Base-by-base conservation (phyloP, 441 rosid species). In the Melastoma candidum region DNA sequence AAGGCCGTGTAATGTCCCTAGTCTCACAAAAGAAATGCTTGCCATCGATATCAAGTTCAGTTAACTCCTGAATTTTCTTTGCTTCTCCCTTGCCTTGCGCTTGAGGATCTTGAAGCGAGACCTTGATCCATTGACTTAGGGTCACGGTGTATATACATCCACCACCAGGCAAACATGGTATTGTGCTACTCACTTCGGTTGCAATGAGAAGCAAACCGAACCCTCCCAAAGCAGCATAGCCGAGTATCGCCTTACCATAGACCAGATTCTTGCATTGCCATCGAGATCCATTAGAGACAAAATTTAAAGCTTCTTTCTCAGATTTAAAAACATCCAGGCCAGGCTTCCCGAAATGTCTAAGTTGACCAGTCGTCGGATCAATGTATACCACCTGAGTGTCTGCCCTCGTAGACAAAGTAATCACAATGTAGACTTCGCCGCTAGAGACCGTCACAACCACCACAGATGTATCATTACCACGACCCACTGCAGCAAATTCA, bases 21-120 rank as follows among this genome's bases (percentile, higher is more conserved):
- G 83, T 81, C 78, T 89, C 95, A 41, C 97, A 89, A 67, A 86
- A 93, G 62, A 79, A 93, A 67, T 93, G 96, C 66, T 80, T 93
- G 70, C 96, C 97, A 57, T 89, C 97, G 48, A 93, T 84, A 36
- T 89, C 97, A 56, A 93, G 82, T 62, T 93, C 97, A 29, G 87
- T 67, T 64, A 93, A 81, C 63, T 89, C 98, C 61, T 71, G 95
- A 74, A 86, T 57, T 75, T 83, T 93, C 75, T 84, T 93, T 26
- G 64, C 54, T 59, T 93, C 97, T 49, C 92, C 95, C 77, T 84
- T 93, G 56, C 95, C 96, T 65, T 78, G 97, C 44, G 81, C 76
- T 70, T 82, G 78, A 67, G 97, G 90, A 69, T 84, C 78, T 54
- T 84, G 78, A 65, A 89, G 88, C 24, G 90, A 59, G 60, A 82